These are phyloP conservation scores for Crepidotus variabilis DNA, from an alignment of 768 basidiomycete species.

Conservation along the genomic window DNA sequence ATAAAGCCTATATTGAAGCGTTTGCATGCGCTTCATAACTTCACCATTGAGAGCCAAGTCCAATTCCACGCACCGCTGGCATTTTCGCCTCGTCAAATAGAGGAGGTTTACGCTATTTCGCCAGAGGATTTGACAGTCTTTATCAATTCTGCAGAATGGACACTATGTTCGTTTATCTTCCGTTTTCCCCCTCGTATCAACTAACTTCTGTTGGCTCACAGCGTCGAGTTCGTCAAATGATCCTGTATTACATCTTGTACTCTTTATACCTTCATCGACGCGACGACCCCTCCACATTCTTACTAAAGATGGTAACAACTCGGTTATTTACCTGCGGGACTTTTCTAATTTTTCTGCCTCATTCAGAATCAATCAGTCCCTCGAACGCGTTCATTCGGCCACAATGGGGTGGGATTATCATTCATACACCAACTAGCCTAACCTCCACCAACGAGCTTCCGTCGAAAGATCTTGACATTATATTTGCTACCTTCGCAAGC, in stretches of 20 bases:
- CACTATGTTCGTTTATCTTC: constrained; percentile 56
- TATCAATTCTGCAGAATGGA: constrained; percentile 96
- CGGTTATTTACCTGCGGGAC: neutral
- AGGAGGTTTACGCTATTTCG: constrained; percentile 52
- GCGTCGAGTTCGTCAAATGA: constrained; percentile 92
- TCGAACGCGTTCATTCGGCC: constrained; percentile 82
- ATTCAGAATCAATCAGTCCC: constrained; percentile 40
- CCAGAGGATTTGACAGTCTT: constrained; percentile 89
- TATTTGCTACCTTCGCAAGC: constrained; percentile 61
- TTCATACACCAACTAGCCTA: constrained; percentile 55
- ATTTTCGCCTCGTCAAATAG: constrained; percentile 54
- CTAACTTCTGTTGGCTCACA: constrained; percentile 26
- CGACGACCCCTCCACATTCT: constrained; percentile 71
- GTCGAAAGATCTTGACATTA: constrained; percentile 38
- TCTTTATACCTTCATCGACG: constrained; percentile 77
- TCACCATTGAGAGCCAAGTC: constrained; percentile 92
- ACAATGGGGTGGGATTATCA: constrained; percentile 89
- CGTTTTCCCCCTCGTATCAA: neutral
- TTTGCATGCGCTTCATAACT: constrained; percentile 74
- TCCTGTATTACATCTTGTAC: constrained; percentile 88
- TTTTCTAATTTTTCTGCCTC: constrained; percentile 2
- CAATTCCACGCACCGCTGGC: constrained; percentile 89
- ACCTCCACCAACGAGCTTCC: constrained; percentile 32
- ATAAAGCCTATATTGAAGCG: constrained; percentile 60
- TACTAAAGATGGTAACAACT: constrained; percentile 42